Percentiles rank a stretch among this genome's conserved stretches.
These are phyloP conservation scores for Catenaria anguillulae DNA, from an alignment of 371 early-diverging fungal species.

Conservation along the genomic window DNA sequence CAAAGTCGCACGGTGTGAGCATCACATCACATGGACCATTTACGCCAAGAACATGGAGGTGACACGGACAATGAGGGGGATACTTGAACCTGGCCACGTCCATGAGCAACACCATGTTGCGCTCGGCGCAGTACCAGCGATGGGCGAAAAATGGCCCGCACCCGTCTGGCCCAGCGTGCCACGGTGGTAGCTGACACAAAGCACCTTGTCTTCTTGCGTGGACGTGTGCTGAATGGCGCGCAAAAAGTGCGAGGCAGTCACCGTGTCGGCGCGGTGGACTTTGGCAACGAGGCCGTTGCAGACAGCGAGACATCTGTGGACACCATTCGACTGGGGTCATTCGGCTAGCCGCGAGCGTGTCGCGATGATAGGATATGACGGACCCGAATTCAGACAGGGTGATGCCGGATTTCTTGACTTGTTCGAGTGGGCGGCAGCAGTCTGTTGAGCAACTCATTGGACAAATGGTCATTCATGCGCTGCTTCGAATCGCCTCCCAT, in stretches of 20 bases:
- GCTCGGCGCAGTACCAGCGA: not conserved
- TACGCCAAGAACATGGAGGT: not conserved
- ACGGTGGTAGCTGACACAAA: not conserved
- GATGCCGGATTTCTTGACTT: conserved; percentile 1
- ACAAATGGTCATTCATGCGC: too few species aligned
- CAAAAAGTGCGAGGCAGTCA: not conserved
- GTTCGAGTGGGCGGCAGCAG: conserved; percentile 8
- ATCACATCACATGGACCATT: too few species aligned
- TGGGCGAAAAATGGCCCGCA: conserved; percentile 2
- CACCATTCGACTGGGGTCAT: too few species aligned
- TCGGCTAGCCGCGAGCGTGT: too few species aligned
- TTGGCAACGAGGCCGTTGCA: conserved; percentile 1
- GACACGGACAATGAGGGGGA: not conserved
- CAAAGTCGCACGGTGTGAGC: not conserved
- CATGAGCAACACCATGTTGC: not conserved
- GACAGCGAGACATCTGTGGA: not conserved
- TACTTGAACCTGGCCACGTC: conserved; percentile 9
- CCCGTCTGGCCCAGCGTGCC: not conserved
- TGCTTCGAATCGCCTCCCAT: too few species aligned
- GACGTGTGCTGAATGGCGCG: not conserved
- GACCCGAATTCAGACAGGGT: not conserved
- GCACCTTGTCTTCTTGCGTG: not conserved
- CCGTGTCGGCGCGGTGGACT: conserved; percentile 1
- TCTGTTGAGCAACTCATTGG: not conserved
- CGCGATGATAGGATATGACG: not conserved